Evolutionary conservation across 768 basidiomycete species (phyloP), one percentile per base, ranked within the genome.

Genomic region (Suillus discolor): DNA sequence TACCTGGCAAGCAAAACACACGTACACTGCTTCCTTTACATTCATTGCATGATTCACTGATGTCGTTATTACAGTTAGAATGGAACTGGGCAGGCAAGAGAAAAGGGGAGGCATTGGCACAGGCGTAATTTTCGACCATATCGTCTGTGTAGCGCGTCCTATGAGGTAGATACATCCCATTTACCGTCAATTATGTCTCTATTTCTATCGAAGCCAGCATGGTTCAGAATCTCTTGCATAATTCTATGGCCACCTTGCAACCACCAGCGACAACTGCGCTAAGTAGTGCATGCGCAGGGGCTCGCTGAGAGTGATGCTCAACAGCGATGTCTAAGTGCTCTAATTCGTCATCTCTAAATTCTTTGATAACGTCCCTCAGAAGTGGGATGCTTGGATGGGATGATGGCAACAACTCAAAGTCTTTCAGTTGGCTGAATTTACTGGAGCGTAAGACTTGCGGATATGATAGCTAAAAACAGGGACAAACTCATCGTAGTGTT

Each of bases 401-500:
- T 2, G 83, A 79, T 2, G 87, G 84, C 42, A 93, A 74, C 3
- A 80, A 78, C 66, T 88, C 85, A 69, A 97, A 80, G 39, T 90
- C 88, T 71, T 87, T 86, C 59, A 98, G 82, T 82, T 98, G 96
- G 71, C 96, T 97, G 65, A 54, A 39, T 42, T 59, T 13, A 1
- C 16, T 41, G 41, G 31, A 45, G 28, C 61, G 16, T 45, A 25
- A 61, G 42, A 53, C 36, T 73, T 62, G 39, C 13, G 45, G 41
- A 28, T 20, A 16, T 39, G 2, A 28, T 18, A 57, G 47, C 36
- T 23, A 16, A 61, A 11, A 63, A 44, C 54, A 63, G 34, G n/a
- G 15, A 84, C 93, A 74, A 74, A 97, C 96, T 97, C 95, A 75
- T 98, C 94, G 72, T 99, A 99, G 78, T 99, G 96, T 77, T 99